Base-by-base conservation (phyloP, 805 yeast species). In the Kregervanrija fluxuum region DNA sequence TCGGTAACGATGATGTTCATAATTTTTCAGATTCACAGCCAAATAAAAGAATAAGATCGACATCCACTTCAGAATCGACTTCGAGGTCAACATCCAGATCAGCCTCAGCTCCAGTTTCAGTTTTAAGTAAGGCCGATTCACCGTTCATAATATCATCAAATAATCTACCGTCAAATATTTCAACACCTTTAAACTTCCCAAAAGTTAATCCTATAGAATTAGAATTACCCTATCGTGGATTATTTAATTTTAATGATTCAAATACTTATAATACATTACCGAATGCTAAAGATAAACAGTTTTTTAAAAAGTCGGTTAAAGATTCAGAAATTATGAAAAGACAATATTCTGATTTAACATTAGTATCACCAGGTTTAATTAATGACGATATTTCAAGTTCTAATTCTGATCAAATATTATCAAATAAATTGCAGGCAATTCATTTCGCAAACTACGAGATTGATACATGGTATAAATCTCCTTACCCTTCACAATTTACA, bases 381-480 rank as follows among this genome's bases (percentile, higher is more conserved):
- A 40, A 14, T 12, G 14, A 34, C 5, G 32, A 38, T 9, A 14
- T 45, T 2, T 17, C 37, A 12, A 41, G 38, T 33, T 47, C 47
- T 2, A 37, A 13, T 10, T 22, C 28, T 22, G 28, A 22, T 22
- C 28, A 22, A 22, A 6, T 22, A 22, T 8, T 22, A 22, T 22
- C 28, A 4, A 45, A 47, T 37, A 48, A 45, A 38, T 28, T 50
- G 14, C 38, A 47, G 22, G 38, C 38, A 2, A 50, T 50, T 17
- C 88, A 81, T 54, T 79, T 90, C 51, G 77, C 88, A 33, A 74
- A 74, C 37, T 77, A 66, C 60, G 89, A 84, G 58, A 85, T 93
- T 28, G 85, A 83, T 48, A 86, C 96, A 0, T 88, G 97, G 96
- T 90, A 85, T 62, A 77, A 85, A 3, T 81, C 96, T 0, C 98